Evolutionary conservation across 495 filamentous ascomycete genomes (phyloP), one percentile per base, ranked within the genome.

Genomic region (Elasticomyces elasticus): DNA sequence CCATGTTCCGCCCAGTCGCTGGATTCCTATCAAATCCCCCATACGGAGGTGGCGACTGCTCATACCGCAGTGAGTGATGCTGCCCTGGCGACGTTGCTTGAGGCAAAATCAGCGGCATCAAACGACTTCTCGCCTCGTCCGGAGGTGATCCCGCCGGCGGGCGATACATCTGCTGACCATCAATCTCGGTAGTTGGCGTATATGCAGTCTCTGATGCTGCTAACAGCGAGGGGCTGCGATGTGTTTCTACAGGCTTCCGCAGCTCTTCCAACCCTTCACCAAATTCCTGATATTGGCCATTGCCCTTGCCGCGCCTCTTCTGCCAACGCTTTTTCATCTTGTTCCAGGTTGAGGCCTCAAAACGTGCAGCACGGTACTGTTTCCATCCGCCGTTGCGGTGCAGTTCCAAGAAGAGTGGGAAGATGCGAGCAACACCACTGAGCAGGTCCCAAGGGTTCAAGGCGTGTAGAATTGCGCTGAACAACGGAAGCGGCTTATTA

Each of bases 371-470:
- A 20, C 54, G 46, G 5, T 26, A 56, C n/a, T 41, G 20, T 17
- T 20, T 43, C 54, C 54, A 56, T 3, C 24, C 54, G 31, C 54
- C 54, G 33, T 11, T 45, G 1, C 33, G 31, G 17, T 51, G 46
- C 22, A 56, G 10, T 45, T 56, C 31, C 5, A 20, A 9, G 23
- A 3, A 51, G 1, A 56, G 30, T 20, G 46, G 47, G 27, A 51
- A 45, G 46, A 56, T 37, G 11, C 38, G 37, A n/a, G 24, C 46
- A 22, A 56, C 43, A 25, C 54, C 54, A 15, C 42, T 9, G 30
- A 56, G 1, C 33, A 56, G 23, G 28, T 56, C 54, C 22, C 5
- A 9, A 6, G 54, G 54, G 30, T 56, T 56, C 10, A 56, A 26
- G 7, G 25, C 54, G 27, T 56, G 23, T 5, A 51, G 54, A 11